These are phyloP conservation scores for Emericellopsis cladophorae DNA, from an alignment of 2,329 filamentous ascomycete genomes.

Conservation along the genomic window DNA sequence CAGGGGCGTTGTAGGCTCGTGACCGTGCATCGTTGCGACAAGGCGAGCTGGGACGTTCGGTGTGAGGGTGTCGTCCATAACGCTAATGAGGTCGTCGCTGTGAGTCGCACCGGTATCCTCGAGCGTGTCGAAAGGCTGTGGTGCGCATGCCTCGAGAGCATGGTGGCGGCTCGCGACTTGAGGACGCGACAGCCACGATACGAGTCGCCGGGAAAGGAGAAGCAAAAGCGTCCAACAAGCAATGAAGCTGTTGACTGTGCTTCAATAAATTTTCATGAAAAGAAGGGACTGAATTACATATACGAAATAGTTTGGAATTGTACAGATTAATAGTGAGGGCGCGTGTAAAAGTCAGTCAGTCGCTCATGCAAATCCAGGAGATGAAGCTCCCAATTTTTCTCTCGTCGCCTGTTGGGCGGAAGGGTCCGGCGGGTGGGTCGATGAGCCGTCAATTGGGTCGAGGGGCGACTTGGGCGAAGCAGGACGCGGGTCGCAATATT, in stretches of 20 bases:
- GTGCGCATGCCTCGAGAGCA: conserved; percentile 4
- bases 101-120: neutral
- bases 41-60: conserved; percentile 3
- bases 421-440: neutral
- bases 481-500: neutral
- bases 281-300: neutral
- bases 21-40: conserved; percentile 12
- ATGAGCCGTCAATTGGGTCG: neutral
- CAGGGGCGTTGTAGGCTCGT: conserved; percentile 15
- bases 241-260: conserved; percentile 1
- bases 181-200: neutral
- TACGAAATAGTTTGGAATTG: neutral
- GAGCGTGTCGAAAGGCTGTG: conserved; percentile 1
- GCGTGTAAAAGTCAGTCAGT: neutral
- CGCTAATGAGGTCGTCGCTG: conserved; percentile 4
- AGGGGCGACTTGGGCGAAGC: neutral
- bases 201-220: neutral
- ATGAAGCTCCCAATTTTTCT: conserved; percentile 4
- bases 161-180: conserved; percentile 2
- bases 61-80: conserved; percentile 2
- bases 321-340: neutral
- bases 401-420: neutral
- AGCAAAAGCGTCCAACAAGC: conserved; percentile 1
- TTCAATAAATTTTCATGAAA: neutral
- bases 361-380: conserved; percentile 1